A percentile compares a stretch with the other conserved stretches of the same genome.
These are phyloP conservation scores for Coemansia sp. DNA, from an alignment of 192 early-diverging fungal species.

Conservation along the genomic window DNA sequence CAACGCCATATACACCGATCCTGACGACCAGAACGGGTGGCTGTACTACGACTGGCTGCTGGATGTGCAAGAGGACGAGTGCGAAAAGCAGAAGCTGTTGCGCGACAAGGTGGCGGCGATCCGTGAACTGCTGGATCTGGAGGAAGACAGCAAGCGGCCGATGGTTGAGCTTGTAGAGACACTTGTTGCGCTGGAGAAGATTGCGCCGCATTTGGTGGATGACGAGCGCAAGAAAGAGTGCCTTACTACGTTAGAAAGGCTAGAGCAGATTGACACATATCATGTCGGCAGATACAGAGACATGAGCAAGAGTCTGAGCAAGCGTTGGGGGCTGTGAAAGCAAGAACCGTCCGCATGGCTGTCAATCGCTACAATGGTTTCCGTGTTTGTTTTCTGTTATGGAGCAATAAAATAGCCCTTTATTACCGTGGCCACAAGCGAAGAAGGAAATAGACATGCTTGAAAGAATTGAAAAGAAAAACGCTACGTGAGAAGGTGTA, in stretches of 20 bases:
- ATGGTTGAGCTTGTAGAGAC: conserved; percentile 34
- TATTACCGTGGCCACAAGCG: background rate
- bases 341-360: background rate
- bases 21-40: conserved; percentile 96
- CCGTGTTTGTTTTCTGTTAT: background rate
- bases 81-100: conserved; percentile 26
- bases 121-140: conserved; percentile 53
- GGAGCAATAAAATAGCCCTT: conserved; percentile 1
- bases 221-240: conserved; percentile 28
- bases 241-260: conserved; percentile 18
- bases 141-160: conserved; percentile 46
- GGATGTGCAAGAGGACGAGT: conserved; percentile 48
- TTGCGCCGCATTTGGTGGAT: conserved; percentile 11
- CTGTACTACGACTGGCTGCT: conserved; percentile 94
- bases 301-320: conserved; percentile 17
- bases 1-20: conserved; percentile 94
- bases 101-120: conserved; percentile 33
- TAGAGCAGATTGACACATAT: conserved; percentile 30
- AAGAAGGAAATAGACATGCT: background rate
- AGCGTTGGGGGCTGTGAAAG: conserved; percentile 17
- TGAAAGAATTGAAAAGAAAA: background rate
- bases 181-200: conserved; percentile 25
- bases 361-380: background rate
- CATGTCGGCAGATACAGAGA: conserved; percentile 40
- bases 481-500: conserved; percentile 53